phyloP scores from a whole-genome alignment of 2,329 filamentous ascomycete genomes.

The Aspergillus glaucus region DNA sequence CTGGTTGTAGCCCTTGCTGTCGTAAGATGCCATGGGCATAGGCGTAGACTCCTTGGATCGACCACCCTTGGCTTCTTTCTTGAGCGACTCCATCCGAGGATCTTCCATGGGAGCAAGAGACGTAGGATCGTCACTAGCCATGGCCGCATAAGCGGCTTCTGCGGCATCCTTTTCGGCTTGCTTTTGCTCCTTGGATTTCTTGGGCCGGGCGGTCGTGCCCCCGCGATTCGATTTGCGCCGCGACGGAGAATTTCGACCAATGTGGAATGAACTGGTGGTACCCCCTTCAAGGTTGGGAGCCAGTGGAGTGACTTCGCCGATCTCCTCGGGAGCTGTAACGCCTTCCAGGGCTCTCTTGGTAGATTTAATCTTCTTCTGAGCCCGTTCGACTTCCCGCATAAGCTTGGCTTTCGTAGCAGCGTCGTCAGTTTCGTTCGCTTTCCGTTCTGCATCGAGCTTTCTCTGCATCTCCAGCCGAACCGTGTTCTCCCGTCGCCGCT shows the following conservation, averaged over 20 bases:
- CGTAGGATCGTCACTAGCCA: slow-evolving; percentile 37
- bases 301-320: slow-evolving; percentile 63
- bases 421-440: slow-evolving; percentile 71
- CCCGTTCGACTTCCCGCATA: slow-evolving; percentile 77
- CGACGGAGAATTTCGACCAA: slow-evolving; percentile 49
- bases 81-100: slow-evolving; percentile 36
- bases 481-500: slow-evolving; percentile 88
- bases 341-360: slow-evolving; percentile 83
- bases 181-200: slow-evolving; percentile 78
- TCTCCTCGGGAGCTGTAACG: slow-evolving; percentile 66
- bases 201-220: slow-evolving; percentile 55
- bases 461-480: slow-evolving; percentile 83
- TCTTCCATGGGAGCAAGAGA: slow-evolving; percentile 54
- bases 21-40: slow-evolving; percentile 58
- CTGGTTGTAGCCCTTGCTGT: slow-evolving; percentile 90
- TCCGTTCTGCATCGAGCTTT: slow-evolving; percentile 70
- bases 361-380: slow-evolving; percentile 85
- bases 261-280: slow-evolving; percentile 76
- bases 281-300: slow-evolving; percentile 80
- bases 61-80: slow-evolving; percentile 37
- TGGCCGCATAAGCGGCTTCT: slow-evolving; percentile 76
- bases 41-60: slow-evolving; percentile 40
- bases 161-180: slow-evolving; percentile 68
- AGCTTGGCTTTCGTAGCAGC: slow-evolving; percentile 75
- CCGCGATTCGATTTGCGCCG: slow-evolving; percentile 51